These are phyloP conservation scores for Cinchona pubescens DNA, from an alignment of 257 asterid genomes.

Conservation along the genomic window DNA sequence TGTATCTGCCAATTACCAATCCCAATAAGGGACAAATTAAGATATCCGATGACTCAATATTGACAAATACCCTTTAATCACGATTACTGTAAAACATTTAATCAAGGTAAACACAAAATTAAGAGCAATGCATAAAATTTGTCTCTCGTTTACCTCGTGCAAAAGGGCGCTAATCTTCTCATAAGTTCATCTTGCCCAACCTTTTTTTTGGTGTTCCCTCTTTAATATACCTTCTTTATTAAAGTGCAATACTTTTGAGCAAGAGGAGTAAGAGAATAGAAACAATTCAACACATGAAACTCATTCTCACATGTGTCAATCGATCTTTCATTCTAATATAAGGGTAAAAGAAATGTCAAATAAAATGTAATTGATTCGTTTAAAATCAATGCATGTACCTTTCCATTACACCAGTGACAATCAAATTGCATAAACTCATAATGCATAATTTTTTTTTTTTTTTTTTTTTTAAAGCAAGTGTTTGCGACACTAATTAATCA, in stretches of 20 bases:
- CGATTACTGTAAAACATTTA: not conserved
- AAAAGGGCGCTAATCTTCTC: not conserved
- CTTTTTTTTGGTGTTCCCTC: constrained; percentile 17
- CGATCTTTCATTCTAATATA: not conserved
- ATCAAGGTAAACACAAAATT: constrained; percentile 5
- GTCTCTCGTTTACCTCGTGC: not conserved
- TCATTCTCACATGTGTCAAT: not conserved
- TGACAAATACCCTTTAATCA: not conserved
- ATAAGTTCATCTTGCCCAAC: not conserved
- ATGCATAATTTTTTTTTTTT: constrained; percentile 4
- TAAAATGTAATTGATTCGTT: not conserved
- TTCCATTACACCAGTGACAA: constrained; percentile 14
- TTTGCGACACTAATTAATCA: not conserved
- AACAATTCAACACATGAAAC: not conserved
- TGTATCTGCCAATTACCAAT: no score
- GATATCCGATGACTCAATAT: not conserved
- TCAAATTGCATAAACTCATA: constrained; percentile 1
- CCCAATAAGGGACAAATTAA: not conserved
- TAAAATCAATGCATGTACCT: constrained; percentile 15
- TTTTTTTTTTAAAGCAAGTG: no score
- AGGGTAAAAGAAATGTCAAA: not conserved
- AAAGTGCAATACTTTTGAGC: constrained; percentile 11
- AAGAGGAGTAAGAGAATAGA: not conserved
- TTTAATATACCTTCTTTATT: constrained; percentile 14
- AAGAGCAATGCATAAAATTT: not conserved